phyloP scores from a whole-genome alignment of 805 yeast species.

The Ogataea thermomethanolica region DNA sequence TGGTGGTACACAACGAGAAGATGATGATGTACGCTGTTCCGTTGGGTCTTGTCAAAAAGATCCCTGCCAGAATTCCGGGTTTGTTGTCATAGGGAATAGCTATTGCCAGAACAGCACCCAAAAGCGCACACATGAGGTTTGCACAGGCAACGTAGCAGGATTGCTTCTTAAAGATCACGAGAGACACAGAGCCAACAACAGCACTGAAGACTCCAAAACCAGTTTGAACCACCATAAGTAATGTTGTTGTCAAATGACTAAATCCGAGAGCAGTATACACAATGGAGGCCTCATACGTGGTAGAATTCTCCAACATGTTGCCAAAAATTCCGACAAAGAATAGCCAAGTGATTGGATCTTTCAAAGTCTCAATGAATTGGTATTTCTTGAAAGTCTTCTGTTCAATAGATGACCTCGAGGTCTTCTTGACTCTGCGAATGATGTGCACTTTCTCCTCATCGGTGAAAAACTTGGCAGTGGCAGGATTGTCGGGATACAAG shows the following conservation, averaged over 20 bases:
- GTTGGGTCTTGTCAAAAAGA: slow-evolving; percentile 6
- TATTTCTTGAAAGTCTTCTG: slow-evolving; percentile 26
- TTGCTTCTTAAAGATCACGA: slow-evolving; percentile 15
- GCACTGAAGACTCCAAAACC: slow-evolving; percentile 23
- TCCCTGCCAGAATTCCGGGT: slow-evolving; percentile 6
- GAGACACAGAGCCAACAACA: slow-evolving; percentile 19
- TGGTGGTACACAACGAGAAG: slow-evolving; percentile 25
- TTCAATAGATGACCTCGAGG: slow-evolving; percentile 29
- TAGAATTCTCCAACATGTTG: slow-evolving; percentile 23
- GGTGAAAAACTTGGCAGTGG: slow-evolving; percentile 45
- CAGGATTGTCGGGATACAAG: slow-evolving; percentile 56
- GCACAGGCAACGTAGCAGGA: slow-evolving; percentile 7
- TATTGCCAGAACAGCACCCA: slow-evolving; percentile 6
- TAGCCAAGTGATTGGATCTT: slow-evolving; percentile 42
- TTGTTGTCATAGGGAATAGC: slow-evolving; percentile 3
- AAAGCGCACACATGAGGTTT: neutral
- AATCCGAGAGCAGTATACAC: slow-evolving; percentile 18
- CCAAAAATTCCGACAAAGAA: slow-evolving; percentile 29
- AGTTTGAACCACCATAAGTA: slow-evolving; percentile 22
- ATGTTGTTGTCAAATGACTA: slow-evolving; percentile 17
- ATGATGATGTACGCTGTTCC: slow-evolving; percentile 30
- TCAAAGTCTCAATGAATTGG: slow-evolving; percentile 29
- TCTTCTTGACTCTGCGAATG: slow-evolving; percentile 26
- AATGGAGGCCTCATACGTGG: slow-evolving; percentile 18
- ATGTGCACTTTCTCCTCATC: slow-evolving; percentile 34